A percentile compares a stretch with the other conserved stretches of the same genome.
phyloP scores from a whole-genome alignment of 192 early-diverging fungal species.

The Thamnidium elegans region DNA sequence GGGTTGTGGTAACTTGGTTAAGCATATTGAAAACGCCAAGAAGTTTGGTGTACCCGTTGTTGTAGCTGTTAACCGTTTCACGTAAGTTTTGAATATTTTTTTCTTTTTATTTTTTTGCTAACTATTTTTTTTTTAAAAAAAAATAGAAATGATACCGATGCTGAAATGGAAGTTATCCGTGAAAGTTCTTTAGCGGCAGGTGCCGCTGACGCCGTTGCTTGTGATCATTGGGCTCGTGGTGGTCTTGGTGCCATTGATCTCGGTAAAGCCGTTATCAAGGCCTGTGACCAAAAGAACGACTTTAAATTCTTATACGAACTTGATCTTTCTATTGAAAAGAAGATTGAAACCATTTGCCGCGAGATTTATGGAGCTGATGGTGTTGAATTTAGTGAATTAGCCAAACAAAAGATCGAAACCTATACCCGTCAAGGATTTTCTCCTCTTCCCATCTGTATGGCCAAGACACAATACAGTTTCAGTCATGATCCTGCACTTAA shows the following conservation, averaged over 20 bases:
- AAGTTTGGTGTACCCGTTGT: constrained; percentile 51
- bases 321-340: constrained; percentile 71
- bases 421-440: constrained; percentile 88
- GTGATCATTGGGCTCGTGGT: constrained; percentile 93
- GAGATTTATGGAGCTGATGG: constrained; percentile 96
- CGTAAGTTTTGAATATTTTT: not conserved
- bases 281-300: constrained; percentile 47
- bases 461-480: constrained; percentile 94
- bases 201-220: constrained; percentile 81
- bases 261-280: constrained; percentile 78
- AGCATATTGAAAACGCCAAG: constrained; percentile 89
- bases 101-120: not conserved
- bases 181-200: constrained; percentile 76
- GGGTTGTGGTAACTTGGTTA: constrained; percentile 84
- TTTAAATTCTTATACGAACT: constrained; percentile 93
- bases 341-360: constrained; percentile 90
- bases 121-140: not conserved
- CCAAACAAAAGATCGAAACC: constrained; percentile 83
- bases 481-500: constrained; percentile 92
- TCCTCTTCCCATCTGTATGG: constrained; percentile 96
- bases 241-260: constrained; percentile 87
- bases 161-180: constrained; percentile 81
- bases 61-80: constrained; percentile 18
- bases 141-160: constrained; percentile 70
- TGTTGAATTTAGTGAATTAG: constrained; percentile 77